These are phyloP conservation scores for Cutaneotrichosporon sp. DNA, from an alignment of 1,284 basidiomycete species.

Conservation along the genomic window DNA sequence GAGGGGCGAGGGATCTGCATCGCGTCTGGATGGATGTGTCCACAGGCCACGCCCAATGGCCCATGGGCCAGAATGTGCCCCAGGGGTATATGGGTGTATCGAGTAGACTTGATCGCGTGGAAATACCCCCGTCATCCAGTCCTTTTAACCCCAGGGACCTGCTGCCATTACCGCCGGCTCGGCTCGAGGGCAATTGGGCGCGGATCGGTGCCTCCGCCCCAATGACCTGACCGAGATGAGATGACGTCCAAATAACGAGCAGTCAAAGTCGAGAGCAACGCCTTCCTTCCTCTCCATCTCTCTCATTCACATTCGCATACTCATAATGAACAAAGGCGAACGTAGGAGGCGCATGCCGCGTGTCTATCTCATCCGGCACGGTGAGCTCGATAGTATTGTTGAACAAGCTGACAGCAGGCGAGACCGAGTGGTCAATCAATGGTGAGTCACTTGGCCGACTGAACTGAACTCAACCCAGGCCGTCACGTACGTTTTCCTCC, in stretches of 20 bases:
- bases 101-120: too few relatives aligned
- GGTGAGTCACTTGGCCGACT: constrained; percentile 53
- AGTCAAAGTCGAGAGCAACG: neutral
- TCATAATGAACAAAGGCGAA: neutral
- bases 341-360: constrained; percentile 50
- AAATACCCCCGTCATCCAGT: too few relatives aligned
- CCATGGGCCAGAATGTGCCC: too few relatives aligned
- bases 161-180: too few relatives aligned
- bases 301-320: neutral
- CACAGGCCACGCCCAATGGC: too few relatives aligned
- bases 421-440: constrained; percentile 92
- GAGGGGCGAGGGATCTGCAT: too few relatives aligned
- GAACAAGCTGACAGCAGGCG: constrained; percentile 58
- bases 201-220: too few relatives aligned
- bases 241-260: neutral
- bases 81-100: too few relatives aligned
- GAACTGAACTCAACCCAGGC: constrained; percentile 45
- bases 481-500: constrained; percentile 63
- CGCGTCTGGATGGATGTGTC: too few relatives aligned
- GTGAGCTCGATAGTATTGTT: constrained; percentile 12
- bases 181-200: too few relatives aligned
- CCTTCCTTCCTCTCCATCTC: neutral
- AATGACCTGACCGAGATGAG: neutral
- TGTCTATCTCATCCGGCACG: constrained; percentile 53
- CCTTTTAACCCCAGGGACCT: too few relatives aligned